These are phyloP conservation scores for Puccinia coronata DNA, from an alignment of 1,284 basidiomycete genomes.

Conservation along the genomic window DNA sequence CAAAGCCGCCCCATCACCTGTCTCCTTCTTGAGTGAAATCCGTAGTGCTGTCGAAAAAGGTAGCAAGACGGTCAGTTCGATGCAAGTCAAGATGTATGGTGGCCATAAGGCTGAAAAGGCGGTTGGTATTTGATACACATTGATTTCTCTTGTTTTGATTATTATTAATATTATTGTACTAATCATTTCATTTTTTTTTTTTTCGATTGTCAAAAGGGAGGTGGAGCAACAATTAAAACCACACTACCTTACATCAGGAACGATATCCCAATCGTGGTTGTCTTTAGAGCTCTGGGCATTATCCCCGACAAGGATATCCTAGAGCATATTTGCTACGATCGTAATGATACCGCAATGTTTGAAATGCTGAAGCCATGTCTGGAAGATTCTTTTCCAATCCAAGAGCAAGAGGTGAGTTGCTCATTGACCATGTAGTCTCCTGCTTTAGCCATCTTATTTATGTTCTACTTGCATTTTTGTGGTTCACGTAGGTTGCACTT, in stretches of 20 bases:
- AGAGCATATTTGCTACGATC: constrained; percentile 97
- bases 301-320: constrained; percentile 97
- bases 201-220: constrained; percentile 48
- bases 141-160: background rate
- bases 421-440: constrained; percentile 19
- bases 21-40: constrained; percentile 95
- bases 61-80: constrained; percentile 96
- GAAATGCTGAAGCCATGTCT: constrained; percentile 99
- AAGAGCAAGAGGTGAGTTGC: constrained; percentile 79
- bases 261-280: constrained; percentile 98
- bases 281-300: constrained; percentile 96
- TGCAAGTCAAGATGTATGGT: constrained; percentile 84
- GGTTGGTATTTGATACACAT: constrained; percentile 25
- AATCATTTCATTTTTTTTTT: background rate
- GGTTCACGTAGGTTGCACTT: constrained; percentile 68
- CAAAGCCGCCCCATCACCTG: constrained; percentile 92
- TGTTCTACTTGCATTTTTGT: background rate
- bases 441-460: background rate
- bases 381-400: constrained; percentile 97
- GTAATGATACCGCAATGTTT: constrained; percentile 90
- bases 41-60: constrained; percentile 97
- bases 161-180: no score
- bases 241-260: constrained; percentile 97
- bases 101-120: constrained; percentile 53
- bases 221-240: constrained; percentile 92